Evolutionary conservation across 1,139 yeast species (phyloP), one percentile per base, ranked within the genome.

Genomic region (Lipomyces yarrowii): DNA sequence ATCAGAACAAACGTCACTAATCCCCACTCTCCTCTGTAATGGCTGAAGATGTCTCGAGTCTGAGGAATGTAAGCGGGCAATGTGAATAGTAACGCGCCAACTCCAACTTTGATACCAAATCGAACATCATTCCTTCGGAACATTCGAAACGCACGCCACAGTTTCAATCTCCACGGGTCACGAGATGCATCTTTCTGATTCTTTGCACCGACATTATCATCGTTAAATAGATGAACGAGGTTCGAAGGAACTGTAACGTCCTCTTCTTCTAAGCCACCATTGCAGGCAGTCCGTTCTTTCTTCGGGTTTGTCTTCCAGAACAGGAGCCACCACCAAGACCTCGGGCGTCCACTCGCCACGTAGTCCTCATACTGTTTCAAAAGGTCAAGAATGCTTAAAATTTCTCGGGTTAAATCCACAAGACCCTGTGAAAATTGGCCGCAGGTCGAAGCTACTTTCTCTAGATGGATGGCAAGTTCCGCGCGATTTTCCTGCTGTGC

Each of bases 1-100:
- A 91, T 89, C 65, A 91, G 88, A 72, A 91, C 87, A 73, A 87
- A 91, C 0, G 93, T 87, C 15, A 90, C 89, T 53, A 91, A 78
- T 0, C 92, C 88, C 97, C 97, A 91, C 75, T 91, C 97, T 18
- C 90, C 88, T 71, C 94, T 79, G 92, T 93, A 90, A 61, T 80
- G 82, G 60, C 80, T 82, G 72, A 90, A 91, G 0, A 76, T 70
- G 6, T 81, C 80, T 64, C 87, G 81, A 0, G 91, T 83, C 3
- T 75, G 74, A 0, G 88, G 87, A 53, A 85, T 74, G 74, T 87
- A 90, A 3, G 96, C 96, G 65, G 91, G 87, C 0, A 85, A 71
- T 0, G 93, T 87, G 57, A 90, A 77, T 5, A 84, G 78, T 57
- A 89, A 82, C 0, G 96, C 90, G 0, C 97, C 97, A 11, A 89